A percentile compares a stretch with the other conserved stretches of the same genome.
These are phyloP conservation scores for Rhodotorula paludigena DNA, from an alignment of 768 basidiomycete genomes.

Conservation along the genomic window DNA sequence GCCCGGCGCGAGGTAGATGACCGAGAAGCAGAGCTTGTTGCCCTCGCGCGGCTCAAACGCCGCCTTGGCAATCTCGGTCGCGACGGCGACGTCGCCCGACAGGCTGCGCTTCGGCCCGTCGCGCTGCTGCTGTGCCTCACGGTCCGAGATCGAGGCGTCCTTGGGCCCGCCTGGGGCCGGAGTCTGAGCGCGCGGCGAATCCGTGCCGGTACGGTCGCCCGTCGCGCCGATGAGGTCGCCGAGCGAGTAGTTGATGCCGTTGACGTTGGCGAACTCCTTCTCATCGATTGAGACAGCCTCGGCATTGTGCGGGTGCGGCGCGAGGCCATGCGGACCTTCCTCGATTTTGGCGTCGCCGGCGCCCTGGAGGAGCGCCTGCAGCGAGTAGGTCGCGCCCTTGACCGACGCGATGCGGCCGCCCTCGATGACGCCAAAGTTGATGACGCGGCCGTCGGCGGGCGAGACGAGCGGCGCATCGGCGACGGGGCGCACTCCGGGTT, in stretches of 20 bases:
- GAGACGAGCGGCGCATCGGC: slow-evolving; percentile 73
- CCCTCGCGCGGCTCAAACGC: slow-evolving; percentile 53
- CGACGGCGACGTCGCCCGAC: slow-evolving; percentile 55
- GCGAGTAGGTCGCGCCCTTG: slow-evolving; percentile 94
- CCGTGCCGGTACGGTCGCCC: no score
- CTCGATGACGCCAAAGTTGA: slow-evolving; percentile 83
- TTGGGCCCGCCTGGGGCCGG: no score
- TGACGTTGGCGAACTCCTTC: slow-evolving; percentile 88
- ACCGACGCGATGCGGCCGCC: slow-evolving; percentile 83
- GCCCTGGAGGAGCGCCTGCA: slow-evolving; percentile 79
- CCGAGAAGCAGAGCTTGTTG: slow-evolving; percentile 81
- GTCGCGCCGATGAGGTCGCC: slow-evolving; percentile 71
- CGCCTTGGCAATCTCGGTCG: slow-evolving; percentile 59
- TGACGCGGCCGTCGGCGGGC: slow-evolving; percentile 85
- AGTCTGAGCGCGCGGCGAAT: no score
- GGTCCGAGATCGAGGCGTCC: slow-evolving; percentile 13
- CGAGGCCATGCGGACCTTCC: slow-evolving; percentile 51
- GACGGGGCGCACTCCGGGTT: slow-evolving; percentile 73
- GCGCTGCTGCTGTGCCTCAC: slow-evolving; percentile 16
- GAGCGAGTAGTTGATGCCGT: slow-evolving; percentile 94
- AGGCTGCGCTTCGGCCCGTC: slow-evolving; percentile 21
- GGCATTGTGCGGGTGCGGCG: slow-evolving; percentile 23
- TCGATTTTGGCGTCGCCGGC: slow-evolving; percentile 49
- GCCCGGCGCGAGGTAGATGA: slow-evolving; percentile 95
- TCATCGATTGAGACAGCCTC: slow-evolving; percentile 58